These are phyloP conservation scores for Pseudoneurospora amorphoporcata DNA, from an alignment of 495 filamentous ascomycete species.

Conservation along the genomic window DNA sequence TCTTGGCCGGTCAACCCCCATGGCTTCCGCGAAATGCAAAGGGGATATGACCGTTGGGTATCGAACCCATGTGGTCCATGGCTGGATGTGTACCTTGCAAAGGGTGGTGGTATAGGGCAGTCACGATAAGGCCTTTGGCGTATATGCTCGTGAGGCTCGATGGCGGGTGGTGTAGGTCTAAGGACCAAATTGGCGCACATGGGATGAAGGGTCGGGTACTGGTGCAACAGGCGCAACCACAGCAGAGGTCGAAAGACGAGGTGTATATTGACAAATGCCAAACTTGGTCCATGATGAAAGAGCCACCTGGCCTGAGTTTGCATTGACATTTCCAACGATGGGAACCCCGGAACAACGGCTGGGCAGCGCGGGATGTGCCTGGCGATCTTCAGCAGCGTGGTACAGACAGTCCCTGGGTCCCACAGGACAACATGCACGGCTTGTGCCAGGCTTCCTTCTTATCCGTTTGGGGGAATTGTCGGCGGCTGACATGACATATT, in stretches of 20 bases:
- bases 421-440: background rate
- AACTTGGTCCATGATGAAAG: background rate
- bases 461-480: background rate
- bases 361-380: background rate
- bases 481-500: background rate
- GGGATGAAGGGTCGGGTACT: background rate
- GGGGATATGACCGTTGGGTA: background rate
- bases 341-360: background rate
- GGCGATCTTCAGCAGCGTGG: background rate
- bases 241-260: background rate
- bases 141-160: background rate
- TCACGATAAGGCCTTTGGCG: background rate
- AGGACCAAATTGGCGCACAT: background rate
- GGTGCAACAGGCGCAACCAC: background rate
- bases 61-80: background rate
- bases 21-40: background rate
- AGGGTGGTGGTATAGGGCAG: background rate
- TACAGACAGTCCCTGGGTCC: background rate
- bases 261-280: background rate
- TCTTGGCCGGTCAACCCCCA: background rate
- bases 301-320: background rate
- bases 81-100: background rate
- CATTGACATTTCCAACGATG: background rate
- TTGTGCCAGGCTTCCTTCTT: background rate
- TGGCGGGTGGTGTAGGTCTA: background rate